A percentile compares a stretch with the other conserved stretches of the same genome.
phyloP scores from a whole-genome alignment of 208 protist genomes.

The Leishmania tarentolae region DNA sequence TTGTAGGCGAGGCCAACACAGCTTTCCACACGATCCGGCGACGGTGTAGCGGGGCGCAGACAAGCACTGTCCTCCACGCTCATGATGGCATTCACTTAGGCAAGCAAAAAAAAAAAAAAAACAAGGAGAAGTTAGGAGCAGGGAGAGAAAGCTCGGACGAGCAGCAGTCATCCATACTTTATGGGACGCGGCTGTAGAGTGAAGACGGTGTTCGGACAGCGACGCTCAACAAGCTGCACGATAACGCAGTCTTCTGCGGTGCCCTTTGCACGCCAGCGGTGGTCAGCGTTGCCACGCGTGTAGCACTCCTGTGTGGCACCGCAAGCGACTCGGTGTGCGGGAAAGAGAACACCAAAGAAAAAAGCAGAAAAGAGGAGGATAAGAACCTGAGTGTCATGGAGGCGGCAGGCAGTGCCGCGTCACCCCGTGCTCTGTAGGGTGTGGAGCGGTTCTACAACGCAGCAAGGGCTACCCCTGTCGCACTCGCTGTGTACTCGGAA shows the following conservation, averaged over 20 bases:
- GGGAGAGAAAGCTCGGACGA: neutral
- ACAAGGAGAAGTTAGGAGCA: too few relatives aligned
- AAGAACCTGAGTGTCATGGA: too few relatives aligned
- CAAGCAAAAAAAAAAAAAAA: neutral
- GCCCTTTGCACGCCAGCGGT: neutral
- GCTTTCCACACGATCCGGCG: slow-evolving; percentile 12
- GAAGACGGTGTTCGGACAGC: neutral
- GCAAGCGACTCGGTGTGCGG: neutral
- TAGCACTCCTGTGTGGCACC: neutral
- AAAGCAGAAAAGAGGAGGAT: neutral
- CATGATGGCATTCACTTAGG: neutral
- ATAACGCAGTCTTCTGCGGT: too few relatives aligned
- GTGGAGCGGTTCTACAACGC: neutral
- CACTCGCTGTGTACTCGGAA: neutral
- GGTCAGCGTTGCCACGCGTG: neutral
- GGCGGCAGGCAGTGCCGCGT: too few relatives aligned
- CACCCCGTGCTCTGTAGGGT: neutral
- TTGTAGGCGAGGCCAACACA: slow-evolving; percentile 32
- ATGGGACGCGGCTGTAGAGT: neutral
- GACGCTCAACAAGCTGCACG: neutral
- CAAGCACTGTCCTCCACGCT: neutral
- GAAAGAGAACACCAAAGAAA: slow-evolving; percentile 1
- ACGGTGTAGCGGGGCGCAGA: neutral
- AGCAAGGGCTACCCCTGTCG: neutral
- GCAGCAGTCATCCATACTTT: neutral